Percentiles rank a stretch among this genome's conserved stretches.
These are phyloP conservation scores for Trichosporon sp. DNA, from an alignment of 1,284 basidiomycete species.

Conservation along the genomic window DNA sequence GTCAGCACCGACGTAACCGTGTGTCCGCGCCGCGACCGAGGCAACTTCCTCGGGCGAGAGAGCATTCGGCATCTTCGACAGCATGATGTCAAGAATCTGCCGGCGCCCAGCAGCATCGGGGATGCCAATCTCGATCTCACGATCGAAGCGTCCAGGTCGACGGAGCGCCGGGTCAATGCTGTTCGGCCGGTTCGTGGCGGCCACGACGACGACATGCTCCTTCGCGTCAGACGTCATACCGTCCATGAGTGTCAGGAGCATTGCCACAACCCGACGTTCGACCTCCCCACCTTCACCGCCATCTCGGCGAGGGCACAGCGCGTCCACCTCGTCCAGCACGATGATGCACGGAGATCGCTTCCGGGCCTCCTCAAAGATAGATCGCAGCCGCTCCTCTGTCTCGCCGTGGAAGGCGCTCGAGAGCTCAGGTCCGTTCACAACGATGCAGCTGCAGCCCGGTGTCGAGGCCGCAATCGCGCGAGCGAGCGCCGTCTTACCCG, in stretches of 20 bases:
- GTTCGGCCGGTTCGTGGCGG: slow-evolving; percentile 95
- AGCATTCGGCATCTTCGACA: slow-evolving; percentile 72
- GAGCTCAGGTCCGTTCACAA: slow-evolving; percentile 91
- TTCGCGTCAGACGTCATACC: slow-evolving; percentile 62
- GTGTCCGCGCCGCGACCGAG: slow-evolving; percentile 69
- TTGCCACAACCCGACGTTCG: slow-evolving; percentile 92
- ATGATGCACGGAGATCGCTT: slow-evolving; percentile 82
- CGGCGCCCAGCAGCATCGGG: slow-evolving; percentile 78
- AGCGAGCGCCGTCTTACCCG: slow-evolving; percentile 89
- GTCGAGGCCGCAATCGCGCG: slow-evolving; percentile 76
- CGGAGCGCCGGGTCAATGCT: slow-evolving; percentile 93
- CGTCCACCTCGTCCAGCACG: slow-evolving; percentile 94
- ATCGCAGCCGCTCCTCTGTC: slow-evolving; percentile 83
- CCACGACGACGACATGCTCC: slow-evolving; percentile 81
- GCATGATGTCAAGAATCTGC: slow-evolving; percentile 76
- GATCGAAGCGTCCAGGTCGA: slow-evolving; percentile 89
- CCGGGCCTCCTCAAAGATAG: slow-evolving; percentile 81
- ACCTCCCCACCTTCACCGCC: slow-evolving; percentile 84
- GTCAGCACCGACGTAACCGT: slow-evolving; percentile 97
- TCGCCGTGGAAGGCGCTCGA: slow-evolving; percentile 94
- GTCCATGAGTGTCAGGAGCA: slow-evolving; percentile 89
- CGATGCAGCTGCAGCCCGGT: slow-evolving; percentile 71
- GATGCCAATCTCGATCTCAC: slow-evolving; percentile 95
- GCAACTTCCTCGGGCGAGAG: slow-evolving; percentile 62
- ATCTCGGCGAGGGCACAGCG: slow-evolving; percentile 83